A percentile compares a stretch with the other conserved stretches of the same genome.
Conservation (phyloP, 176 grass and related monocot genomes). For the Hordeum marinum region DNA sequence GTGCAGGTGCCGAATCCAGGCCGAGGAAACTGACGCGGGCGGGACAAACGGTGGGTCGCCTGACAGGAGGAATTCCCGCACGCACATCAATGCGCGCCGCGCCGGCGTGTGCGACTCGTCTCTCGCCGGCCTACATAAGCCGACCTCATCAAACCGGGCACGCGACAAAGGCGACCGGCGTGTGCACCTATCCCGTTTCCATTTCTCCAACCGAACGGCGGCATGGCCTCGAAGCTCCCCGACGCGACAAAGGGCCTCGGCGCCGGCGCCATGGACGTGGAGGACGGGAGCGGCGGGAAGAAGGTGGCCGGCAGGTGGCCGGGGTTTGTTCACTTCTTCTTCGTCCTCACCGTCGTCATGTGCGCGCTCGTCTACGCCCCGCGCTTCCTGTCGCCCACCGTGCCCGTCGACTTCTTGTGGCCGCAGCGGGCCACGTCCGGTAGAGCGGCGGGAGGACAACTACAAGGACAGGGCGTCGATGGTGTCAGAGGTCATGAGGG, state of each 20-base stretch:
- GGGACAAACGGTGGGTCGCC: background rate
- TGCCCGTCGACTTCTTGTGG: background rate
- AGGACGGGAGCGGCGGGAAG: conserved; percentile 1
- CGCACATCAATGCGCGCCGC: background rate
- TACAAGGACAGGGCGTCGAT: background rate
- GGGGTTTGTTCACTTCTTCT: conserved; percentile 31
- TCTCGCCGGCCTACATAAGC: background rate
- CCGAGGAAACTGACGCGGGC: conserved; percentile 6
- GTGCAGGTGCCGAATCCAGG: background rate
- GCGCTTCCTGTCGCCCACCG: background rate
- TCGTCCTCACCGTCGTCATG: conserved; percentile 34
- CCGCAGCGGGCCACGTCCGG: background rate
- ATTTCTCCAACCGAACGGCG: background rate
- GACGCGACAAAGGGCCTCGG: background rate
- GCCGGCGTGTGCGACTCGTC: background rate
- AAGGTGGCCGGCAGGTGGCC: background rate
- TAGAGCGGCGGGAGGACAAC: too few relatives aligned
- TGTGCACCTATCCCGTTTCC: background rate
- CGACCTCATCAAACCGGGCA: background rate
- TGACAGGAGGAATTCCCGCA: background rate
- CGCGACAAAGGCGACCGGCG: background rate
- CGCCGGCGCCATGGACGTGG: background rate
- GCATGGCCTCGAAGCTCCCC: background rate
- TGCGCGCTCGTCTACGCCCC: conserved; percentile 44
- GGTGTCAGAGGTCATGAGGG: background rate